These are phyloP conservation scores for Aureobasidium sp. DNA, from an alignment of 2,329 filamentous ascomycete species.

Conservation along the genomic window DNA sequence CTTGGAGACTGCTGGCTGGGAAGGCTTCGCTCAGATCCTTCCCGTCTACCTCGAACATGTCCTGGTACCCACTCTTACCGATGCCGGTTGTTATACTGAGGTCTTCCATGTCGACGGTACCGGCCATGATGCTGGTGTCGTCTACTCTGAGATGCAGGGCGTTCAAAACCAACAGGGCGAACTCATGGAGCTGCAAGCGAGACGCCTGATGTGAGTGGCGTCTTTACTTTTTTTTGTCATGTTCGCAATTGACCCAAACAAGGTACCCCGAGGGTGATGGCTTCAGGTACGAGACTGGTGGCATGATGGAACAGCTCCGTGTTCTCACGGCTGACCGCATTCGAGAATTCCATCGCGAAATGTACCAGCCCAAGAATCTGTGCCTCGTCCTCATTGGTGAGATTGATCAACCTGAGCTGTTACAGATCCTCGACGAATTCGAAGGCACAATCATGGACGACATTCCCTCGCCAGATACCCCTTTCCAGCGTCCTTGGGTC, in stretches of 20 bases:
- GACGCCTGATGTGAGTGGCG: constrained; percentile 52
- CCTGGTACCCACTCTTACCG: constrained; percentile 82
- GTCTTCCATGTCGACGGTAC: constrained; percentile 92
- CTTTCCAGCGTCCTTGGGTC: constrained; percentile 85
- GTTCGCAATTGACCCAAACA: neutral
- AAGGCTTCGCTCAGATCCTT: constrained; percentile 88
- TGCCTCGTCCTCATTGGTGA: constrained; percentile 90
- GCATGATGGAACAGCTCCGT: constrained; percentile 86
- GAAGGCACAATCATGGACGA: constrained; percentile 78
- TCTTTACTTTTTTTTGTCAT: fast-evolving
- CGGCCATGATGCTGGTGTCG: constrained; percentile 78
- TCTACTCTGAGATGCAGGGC: constrained; percentile 98
- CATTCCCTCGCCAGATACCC: constrained; percentile 65
- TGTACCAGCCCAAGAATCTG: constrained; percentile 97
- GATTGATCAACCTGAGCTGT: constrained; percentile 71
- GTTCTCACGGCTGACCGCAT: constrained; percentile 83
- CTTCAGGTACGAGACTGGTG: constrained; percentile 96
- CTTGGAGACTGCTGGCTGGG: constrained; percentile 91
- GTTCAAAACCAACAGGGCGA: constrained; percentile 78
- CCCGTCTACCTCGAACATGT: constrained; percentile 95
- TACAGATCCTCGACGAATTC: constrained; percentile 78
- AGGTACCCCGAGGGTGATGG: constrained; percentile 78
- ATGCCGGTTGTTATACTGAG: constrained; percentile 88
- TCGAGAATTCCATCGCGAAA: constrained; percentile 85
- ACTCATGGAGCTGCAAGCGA: constrained; percentile 78